Conservation (phyloP, 2,329 filamentous ascomycete genomes). For the Fusarium sp. region DNA sequence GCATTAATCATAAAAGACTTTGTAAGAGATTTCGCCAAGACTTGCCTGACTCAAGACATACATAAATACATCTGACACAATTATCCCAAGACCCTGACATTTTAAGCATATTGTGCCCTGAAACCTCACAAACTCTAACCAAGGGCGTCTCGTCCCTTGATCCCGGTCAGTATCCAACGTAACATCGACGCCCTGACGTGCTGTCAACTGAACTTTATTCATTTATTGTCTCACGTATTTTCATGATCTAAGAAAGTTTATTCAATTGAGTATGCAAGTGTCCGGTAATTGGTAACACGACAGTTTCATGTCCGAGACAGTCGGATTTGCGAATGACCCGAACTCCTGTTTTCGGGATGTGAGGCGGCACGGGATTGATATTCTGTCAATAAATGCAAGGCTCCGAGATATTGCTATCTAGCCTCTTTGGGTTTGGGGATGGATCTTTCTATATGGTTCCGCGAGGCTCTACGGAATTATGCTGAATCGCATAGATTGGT, state of each 20-base stretch:
- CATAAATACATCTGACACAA: slow-evolving; percentile 1
- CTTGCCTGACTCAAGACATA: background rate
- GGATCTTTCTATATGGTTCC: too few relatives aligned
- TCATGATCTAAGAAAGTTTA: background rate
- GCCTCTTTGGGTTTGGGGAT: background rate
- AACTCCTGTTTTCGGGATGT: background rate
- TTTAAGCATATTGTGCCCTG: slow-evolving; percentile 7
- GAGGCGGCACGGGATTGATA: background rate
- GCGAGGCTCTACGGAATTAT: background rate
- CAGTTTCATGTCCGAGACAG: background rate
- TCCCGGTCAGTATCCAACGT: slow-evolving; percentile 5
- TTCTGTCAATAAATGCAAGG: background rate
- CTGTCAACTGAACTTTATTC: slow-evolving; percentile 1
- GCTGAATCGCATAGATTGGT: too few relatives aligned
- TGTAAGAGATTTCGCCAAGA: background rate
- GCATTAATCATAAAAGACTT: background rate
- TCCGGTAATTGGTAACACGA: background rate
- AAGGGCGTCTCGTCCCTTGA: slow-evolving; percentile 2
- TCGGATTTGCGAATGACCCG: background rate
- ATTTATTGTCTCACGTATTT: background rate
- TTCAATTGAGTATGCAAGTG: background rate
- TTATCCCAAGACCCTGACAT: background rate
- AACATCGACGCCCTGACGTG: background rate
- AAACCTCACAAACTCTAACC: background rate
- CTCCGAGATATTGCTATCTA: background rate